These are phyloP conservation scores for Sarocladium brachiariae DNA, from an alignment of 2,329 filamentous ascomycete genomes.

Conservation along the genomic window DNA sequence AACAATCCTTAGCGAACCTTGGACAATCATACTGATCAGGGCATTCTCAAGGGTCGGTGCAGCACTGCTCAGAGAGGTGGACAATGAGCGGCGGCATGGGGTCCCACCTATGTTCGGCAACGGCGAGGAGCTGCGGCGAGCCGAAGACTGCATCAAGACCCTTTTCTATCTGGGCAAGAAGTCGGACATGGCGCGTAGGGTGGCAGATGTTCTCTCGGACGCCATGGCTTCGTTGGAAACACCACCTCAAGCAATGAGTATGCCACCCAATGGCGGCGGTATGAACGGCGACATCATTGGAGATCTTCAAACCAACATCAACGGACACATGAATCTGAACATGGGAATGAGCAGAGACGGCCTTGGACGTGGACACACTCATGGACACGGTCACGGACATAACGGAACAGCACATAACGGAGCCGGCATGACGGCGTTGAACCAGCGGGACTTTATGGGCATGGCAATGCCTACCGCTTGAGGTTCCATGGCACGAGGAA, in stretches of 20 bases:
- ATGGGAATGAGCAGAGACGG: background rate
- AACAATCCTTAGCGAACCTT: slow-evolving; percentile 52
- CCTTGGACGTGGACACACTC: background rate
- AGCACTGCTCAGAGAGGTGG: slow-evolving; percentile 28
- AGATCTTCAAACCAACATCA: background rate
- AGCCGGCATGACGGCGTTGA: background rate
- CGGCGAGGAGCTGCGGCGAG: slow-evolving; percentile 24
- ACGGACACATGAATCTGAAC: background rate
- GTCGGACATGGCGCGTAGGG: slow-evolving; percentile 36
- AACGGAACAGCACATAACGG: slow-evolving; percentile 1
- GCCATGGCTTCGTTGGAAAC: background rate
- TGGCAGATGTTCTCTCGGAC: slow-evolving; percentile 9
- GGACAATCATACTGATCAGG: slow-evolving; percentile 49
- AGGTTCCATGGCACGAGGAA: background rate
- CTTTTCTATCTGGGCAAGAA: slow-evolving; percentile 49
- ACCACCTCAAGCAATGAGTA: background rate
- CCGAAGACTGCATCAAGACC: slow-evolving; percentile 43
- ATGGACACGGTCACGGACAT: background rate
- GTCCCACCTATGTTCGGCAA: slow-evolving; percentile 18
- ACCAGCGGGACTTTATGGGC: slow-evolving; percentile 5
- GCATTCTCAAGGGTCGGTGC: slow-evolving; percentile 42
- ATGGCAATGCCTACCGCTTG: slow-evolving; percentile 3
- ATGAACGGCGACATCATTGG: background rate
- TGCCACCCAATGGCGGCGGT: background rate
- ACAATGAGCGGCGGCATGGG: slow-evolving; percentile 19